Percentiles rank a stretch among this genome's conserved stretches.
Conservation (phyloP, 371 early-diverging fungal species). For the Mucor circinelloides region DNA sequence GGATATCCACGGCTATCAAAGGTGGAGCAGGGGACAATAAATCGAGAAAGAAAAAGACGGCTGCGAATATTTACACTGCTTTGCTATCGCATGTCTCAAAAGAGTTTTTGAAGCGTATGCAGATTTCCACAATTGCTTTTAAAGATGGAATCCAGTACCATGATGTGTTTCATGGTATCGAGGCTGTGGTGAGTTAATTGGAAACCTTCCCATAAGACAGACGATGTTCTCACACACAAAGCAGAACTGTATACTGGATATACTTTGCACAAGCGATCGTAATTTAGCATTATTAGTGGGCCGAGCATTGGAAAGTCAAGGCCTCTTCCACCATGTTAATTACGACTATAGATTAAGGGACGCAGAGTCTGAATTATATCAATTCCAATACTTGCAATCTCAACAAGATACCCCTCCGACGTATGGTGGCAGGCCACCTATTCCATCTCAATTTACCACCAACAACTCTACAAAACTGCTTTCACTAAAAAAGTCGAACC, state of each 20-base stretch:
- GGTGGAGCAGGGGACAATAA: neutral
- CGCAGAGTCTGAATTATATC: constrained; percentile 34
- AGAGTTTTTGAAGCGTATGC: constrained; percentile 54
- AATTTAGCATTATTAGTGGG: constrained; percentile 83
- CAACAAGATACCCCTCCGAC: neutral
- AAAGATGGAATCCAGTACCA: constrained; percentile 81
- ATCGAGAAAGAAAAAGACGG: neutral
- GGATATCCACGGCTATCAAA: neutral
- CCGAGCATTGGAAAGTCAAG: constrained; percentile 79
- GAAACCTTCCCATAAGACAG: no score
- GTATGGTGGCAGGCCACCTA: constrained; percentile 60
- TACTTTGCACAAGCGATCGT: constrained; percentile 79
- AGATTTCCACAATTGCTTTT: constrained; percentile 34
- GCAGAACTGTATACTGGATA: constrained; percentile 56
- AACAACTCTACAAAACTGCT: neutral
- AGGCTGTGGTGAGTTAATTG: constrained; percentile 69
- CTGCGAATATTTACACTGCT: constrained; percentile 65
- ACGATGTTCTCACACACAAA: neutral
- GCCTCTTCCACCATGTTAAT: constrained; percentile 81
- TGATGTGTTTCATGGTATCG: constrained; percentile 77
- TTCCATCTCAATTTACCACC: constrained; percentile 47
- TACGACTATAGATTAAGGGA: constrained; percentile 77
- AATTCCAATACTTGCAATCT: constrained; percentile 6
- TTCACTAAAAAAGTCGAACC: neutral
- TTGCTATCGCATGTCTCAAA: constrained; percentile 75